Base-by-base conservation (phyloP, 2,329 filamentous ascomycete genomes). In the Pseudocercospora pini-densiflorae region DNA sequence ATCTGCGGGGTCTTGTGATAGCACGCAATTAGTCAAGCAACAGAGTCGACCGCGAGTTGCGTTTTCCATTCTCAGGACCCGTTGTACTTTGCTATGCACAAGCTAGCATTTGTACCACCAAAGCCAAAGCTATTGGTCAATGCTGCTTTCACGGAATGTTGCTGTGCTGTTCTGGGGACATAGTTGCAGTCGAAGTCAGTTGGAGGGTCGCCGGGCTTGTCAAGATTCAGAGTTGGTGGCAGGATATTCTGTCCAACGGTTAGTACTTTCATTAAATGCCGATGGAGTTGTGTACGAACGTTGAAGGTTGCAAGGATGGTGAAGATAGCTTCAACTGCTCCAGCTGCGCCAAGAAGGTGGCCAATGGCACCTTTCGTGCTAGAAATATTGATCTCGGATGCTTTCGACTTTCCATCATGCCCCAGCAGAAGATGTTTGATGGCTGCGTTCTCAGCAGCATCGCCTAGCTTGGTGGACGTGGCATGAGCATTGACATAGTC, bases 121-220 rank as follows among this genome's bases (percentile, higher is more conserved):
- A 99, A 99, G 0, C 95, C 95, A 81, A 99, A 99, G 77, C 94
- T 98, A 76, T 99, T 99, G 3, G 92, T 95, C 65, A 99, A 74
- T 5, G 92, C 92, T 23, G 94, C 90, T 64, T 88, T 82, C 10
- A 98, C 87, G 2, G 83, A 77, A 70, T 88, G 89, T 61, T 90
- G 79, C 78, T 97, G 94, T 0, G 93, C 85, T 54, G 83, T 76
- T 3, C 88, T 83, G 0, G 93, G 88, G 3, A 97, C 89, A 78
- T 97, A 94, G 76, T 98, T 97, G 81, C 94, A 97, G 69, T 89
- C 82, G 62, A 92, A 90, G 3, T 88, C 85, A 64, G 83, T 85
- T 1, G 88, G 84, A 51, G 90, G 81, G 64, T 82, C 77, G 8
- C 81, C 87, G 5, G 89, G 85, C 6, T 86, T 86, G 9, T 88